Conservation (phyloP, 768 basidiomycete species). For the Erythrobasidium yunnanense region DNA sequence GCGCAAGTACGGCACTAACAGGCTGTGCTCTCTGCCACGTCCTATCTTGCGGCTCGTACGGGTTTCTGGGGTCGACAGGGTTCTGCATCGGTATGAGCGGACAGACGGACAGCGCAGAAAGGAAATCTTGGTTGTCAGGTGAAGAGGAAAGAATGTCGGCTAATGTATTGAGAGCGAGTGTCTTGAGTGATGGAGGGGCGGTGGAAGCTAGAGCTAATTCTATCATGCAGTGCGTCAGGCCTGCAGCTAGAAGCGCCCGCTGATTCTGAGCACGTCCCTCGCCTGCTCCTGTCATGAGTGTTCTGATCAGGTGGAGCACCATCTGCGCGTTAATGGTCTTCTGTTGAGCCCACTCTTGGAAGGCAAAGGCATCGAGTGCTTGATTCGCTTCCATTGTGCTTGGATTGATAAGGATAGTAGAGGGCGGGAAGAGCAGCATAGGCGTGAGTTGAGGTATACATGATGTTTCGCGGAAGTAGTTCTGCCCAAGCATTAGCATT, state of each 20-base stretch:
- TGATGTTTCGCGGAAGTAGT: conserved; percentile 83
- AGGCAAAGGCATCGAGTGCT: conserved; percentile 65
- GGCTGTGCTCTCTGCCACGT: conserved; percentile 33
- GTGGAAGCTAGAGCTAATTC: conserved; percentile 90
- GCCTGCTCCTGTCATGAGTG: conserved; percentile 53
- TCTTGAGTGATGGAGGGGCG: conserved; percentile 74
- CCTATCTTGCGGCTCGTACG: conserved; percentile 15
- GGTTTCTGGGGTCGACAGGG: conserved; percentile 54
- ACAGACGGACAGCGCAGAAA: conserved; percentile 64
- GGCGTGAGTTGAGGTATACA: conserved; percentile 55
- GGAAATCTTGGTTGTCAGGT: conserved; percentile 58
- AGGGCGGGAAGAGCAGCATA: conserved; percentile 48
- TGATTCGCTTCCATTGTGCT: conserved; percentile 54
- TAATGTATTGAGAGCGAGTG: conserved; percentile 62
- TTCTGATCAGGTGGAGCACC: conserved; percentile 72
- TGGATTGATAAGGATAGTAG: conserved; percentile 58
- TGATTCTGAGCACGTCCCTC: conserved; percentile 41
- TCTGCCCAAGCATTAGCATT: conserved; percentile 47
- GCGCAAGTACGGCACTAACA: conserved; percentile 59
- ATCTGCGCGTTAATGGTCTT: conserved; percentile 69
- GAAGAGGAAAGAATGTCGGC: conserved; percentile 55
- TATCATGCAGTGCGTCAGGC: conserved; percentile 59
- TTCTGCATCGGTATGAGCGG: conserved; percentile 50
- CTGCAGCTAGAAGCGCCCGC: conserved; percentile 33
- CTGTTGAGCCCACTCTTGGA: conserved; percentile 93